Evolutionary conservation across 2,329 filamentous ascomycete species (phyloP), one percentile per base, ranked within the genome.

Genomic region (Lachnellula arida): DNA sequence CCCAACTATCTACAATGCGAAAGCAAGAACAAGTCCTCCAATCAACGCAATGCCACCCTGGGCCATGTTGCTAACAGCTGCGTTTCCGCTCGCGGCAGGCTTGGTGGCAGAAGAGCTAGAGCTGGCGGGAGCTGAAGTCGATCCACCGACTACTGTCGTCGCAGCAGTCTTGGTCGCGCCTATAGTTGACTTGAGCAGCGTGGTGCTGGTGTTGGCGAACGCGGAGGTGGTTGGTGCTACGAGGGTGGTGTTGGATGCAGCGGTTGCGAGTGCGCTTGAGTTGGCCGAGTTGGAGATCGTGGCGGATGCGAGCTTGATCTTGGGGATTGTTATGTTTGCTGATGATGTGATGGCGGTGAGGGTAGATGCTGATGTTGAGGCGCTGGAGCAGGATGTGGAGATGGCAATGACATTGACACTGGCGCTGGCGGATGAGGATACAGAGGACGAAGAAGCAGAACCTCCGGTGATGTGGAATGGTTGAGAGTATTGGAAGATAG

Each of bases 401-500:
- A n/a, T 37, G 5, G 42, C n/a, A 15, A 19, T 40, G 17, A 19
- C 6, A 7, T 4, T 11, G 17, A 23, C 11, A 12, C 52, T 46
- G n/a, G 50, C 43, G 47, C 25, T 46, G 1, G 50, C 28, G 49
- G 54, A 53, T 55, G 14, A 15, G 17, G 47, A 55, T 1, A 55
- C 54, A 8, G 49, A 46, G 40, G 46, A 32, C 9, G 55, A 52
- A n/a, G 49, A 40, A 39, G 46, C 32, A 22, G 52, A 14, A 37
- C 51, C 51, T 12, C 57, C 59, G 8, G 53, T 46, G 51, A 71
- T 64, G 53, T 63, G 59, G 67, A 87, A 87, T 64, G 81, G 81
- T 74, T 78, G 78, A 55, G 81, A 83, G 77, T 79, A 86, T 77
- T 86, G 82, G 77, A 81, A 82, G 67, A 77, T 71, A 66, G 76